Conservation (phyloP, 1,284 basidiomycete species). For the Sanghuangporus sanghuang region DNA sequence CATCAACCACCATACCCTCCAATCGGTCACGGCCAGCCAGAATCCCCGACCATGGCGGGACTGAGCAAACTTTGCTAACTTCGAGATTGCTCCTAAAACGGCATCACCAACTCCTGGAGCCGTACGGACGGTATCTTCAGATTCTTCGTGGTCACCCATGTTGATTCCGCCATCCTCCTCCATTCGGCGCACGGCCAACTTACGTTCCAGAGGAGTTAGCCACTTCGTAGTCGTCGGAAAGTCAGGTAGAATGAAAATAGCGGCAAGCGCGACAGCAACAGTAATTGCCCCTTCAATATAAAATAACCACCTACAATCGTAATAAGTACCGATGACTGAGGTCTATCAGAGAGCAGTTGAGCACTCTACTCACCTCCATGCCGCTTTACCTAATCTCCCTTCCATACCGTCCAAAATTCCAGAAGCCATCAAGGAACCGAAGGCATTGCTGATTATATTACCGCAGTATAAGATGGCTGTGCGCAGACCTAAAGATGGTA, state of each 20-base stretch:
- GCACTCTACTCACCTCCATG: conserved; percentile 28
- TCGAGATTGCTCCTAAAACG: not conserved
- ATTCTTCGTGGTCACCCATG: conserved; percentile 24
- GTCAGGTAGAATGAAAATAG: conserved; percentile 37
- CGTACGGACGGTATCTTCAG: not conserved
- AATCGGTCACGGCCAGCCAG: conserved; percentile 35
- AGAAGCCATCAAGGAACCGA: conserved; percentile 39
- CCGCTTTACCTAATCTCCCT: conserved; percentile 40
- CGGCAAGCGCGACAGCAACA: conserved; percentile 15
- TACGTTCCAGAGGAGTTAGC: conserved; percentile 29
- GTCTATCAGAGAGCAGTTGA: not conserved
- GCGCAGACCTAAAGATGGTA: conserved; percentile 22
- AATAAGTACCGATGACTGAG: not conserved
- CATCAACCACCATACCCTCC: conserved; percentile 34
- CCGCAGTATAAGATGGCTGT: conserved; percentile 41
- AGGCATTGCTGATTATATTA: conserved; percentile 45
- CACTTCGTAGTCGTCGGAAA: conserved; percentile 27
- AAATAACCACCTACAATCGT: conserved; percentile 21
- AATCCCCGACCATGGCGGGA: conserved; percentile 23
- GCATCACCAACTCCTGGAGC: not conserved
- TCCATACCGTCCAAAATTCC: conserved; percentile 38
- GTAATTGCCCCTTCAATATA: conserved; percentile 12
- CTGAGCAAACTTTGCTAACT: not conserved
- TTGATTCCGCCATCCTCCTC: conserved; percentile 36
- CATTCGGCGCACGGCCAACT: conserved; percentile 38